Base-by-base conservation (phyloP, 2,329 filamentous ascomycete species). In the Pyrenophora tritici-repentis region DNA sequence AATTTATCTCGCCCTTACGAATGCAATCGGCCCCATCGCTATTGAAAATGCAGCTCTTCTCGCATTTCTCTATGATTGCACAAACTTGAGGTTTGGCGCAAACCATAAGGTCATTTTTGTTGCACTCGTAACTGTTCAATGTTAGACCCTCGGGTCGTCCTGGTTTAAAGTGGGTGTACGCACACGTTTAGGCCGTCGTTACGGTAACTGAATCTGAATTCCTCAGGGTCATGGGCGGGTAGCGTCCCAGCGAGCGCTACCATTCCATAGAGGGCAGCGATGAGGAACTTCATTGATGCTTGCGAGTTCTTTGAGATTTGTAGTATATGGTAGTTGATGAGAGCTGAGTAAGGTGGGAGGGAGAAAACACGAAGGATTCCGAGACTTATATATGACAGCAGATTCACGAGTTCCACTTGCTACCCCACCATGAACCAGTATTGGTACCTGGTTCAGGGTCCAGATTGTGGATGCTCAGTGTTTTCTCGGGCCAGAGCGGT, bases 251-350 rank as follows among this genome's bases (percentile, higher is more conserved):
- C 42, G 14, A 59, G 36, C n/a, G 41, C 38, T 14, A 43, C 33
- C 6, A 59, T 33, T 8, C 45, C 44, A 29, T 36, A 14, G 20
- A 57, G 38, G n/a, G 45, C 45, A 44, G 41, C 5, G 7, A 32
- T 14, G 31, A 47, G 14, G 14, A 49, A 43, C 37, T 53, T 59
- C 51, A 58, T 59, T 5, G 36, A 29, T 20, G 20, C 17, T 3
- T 3, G 32, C 7, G 12, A 0, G 5, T 12, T 24, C 7, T 4
- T 14, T 14, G 39, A 13, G 22, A 13, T 18, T 18, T 8, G 18
- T 42, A 1, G 17, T n/a, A 8, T 17, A 7, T 20, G 18, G 12
- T 24, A 10, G 39, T 14, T 6, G 2, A 16, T 22, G 13, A 6
- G 18, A 29, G 26, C 33, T 6, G 14, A 5, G 37, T 22, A 31